Evolutionary conservation across 345 rosid species (phyloP).

Genomic region (Fremontodendron californicum): DNA sequence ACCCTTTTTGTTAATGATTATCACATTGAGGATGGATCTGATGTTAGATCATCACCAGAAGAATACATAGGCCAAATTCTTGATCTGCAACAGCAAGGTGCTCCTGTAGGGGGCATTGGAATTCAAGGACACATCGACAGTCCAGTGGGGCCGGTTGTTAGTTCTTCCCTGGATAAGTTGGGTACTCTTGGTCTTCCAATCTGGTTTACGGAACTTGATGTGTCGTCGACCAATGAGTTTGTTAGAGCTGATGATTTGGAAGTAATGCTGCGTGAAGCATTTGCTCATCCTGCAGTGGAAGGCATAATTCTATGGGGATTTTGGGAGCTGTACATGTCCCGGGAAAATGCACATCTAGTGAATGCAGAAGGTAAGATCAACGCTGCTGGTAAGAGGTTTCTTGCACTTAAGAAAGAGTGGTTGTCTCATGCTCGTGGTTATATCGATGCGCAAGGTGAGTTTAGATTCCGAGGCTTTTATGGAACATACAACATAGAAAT

Average conservation of each 20-base stretch:
- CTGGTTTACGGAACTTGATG: constrained; percentile 59
- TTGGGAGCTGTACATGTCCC: constrained; percentile 87
- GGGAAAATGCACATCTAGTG: constrained; percentile 60
- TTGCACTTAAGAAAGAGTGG: constrained; percentile 75
- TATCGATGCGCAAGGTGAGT: constrained; percentile 48
- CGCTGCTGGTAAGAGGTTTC: constrained; percentile 61
- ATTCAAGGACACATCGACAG: constrained; percentile 37
- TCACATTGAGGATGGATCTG: constrained; percentile 76
- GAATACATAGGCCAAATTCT: constrained; percentile 48
- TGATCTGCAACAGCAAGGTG: constrained; percentile 69
- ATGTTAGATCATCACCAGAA: constrained; percentile 63
- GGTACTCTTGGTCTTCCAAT: constrained; percentile 50
- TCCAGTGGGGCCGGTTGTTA: constrained; percentile 48
- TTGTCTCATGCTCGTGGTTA: constrained; percentile 49
- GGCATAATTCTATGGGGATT: constrained; percentile 92
- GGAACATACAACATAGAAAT: constrained; percentile 64
- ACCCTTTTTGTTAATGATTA: constrained; percentile 80
- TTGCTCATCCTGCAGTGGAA: constrained; percentile 80
- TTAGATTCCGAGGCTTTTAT: constrained; percentile 63
- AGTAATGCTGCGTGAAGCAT: constrained; percentile 85
- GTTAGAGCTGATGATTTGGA: constrained; percentile 79
- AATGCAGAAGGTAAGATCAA: constrained; percentile 81
- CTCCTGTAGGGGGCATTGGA: constrained; percentile 25
- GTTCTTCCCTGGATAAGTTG: constrained; percentile 53
- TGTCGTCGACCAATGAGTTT: constrained; percentile 52